Evolutionary conservation across 2,329 filamentous ascomycete species (phyloP), one percentile per base, ranked within the genome.

Genomic region (Blumeria graminis): DNA sequence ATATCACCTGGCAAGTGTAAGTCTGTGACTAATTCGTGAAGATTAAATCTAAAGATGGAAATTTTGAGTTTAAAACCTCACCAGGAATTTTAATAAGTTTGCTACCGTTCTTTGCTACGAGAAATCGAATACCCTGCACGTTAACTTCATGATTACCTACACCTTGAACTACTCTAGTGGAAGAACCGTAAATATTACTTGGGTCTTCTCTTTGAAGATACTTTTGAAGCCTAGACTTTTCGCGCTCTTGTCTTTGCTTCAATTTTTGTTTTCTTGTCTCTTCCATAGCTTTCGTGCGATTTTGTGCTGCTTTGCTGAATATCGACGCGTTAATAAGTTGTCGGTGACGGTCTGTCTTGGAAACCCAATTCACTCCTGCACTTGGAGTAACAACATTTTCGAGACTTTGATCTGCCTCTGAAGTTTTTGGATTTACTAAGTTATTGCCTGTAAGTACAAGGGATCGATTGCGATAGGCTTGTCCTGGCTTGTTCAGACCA

Each of bases 321-420:
- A 90, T 77, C 14, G 78, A 77, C 18, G 82, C 78, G 65, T 90
- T 93, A 68, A 93, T 92, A 43, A 93, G 71, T 67, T 93, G 86
- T 65, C 85, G 77, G 65, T 89, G 84, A 54, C 83, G 82, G 66
- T 85, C 84, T 54, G 74, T 82, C 65, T 81, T 84, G 6, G 80
- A 77, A 45, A 92, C 76, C 79, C 83, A 90, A 3, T 77, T 69
- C 57, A 67, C 68, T 56, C 60, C 60, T 48, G 55, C 53, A 7
- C 34, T 56, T 41, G 59, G 53, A 14, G 52, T 28, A 13, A 56
- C 56, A 16, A 32, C 50, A 22, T 53, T 59, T 52, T 61, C 57
- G 50, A 58, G 56, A 59, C 67, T 65, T 14, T 16, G 5, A n/a
- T 38, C 38, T 36, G 32, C 13, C 51, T 43, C 54, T 45, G 55